phyloP scores from a whole-genome alignment of 2,329 filamentous ascomycete genomes.

The Tolypocladium guangdongense region DNA sequence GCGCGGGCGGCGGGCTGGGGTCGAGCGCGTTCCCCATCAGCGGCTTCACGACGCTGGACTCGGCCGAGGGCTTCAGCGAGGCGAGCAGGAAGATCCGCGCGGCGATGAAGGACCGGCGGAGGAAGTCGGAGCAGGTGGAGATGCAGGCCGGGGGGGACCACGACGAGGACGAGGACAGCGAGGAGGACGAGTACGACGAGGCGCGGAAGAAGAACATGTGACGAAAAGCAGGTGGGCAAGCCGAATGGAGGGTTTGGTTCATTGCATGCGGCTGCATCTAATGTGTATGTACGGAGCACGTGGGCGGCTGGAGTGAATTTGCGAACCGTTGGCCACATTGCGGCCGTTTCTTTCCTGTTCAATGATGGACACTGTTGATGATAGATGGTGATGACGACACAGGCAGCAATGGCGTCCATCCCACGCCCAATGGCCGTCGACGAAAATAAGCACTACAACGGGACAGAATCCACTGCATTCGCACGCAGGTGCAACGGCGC shows the following conservation, averaged over 20 bases:
- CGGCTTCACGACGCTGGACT: constrained; percentile 57
- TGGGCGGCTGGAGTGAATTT: too few relatives aligned
- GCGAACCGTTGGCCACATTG: too few relatives aligned
- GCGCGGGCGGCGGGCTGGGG: constrained; percentile 51
- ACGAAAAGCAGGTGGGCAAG: constrained; percentile 1
- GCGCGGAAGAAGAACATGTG: constrained; percentile 30
- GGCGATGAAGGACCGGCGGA: constrained; percentile 61
- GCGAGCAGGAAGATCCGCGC: constrained; percentile 74
- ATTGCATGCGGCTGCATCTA: background rate
- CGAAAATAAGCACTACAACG: background rate
- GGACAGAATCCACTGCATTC: background rate
- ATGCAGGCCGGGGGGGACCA: constrained; percentile 23
- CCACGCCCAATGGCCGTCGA: background rate
- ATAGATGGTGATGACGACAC: too few relatives aligned
- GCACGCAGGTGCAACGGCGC: background rate
- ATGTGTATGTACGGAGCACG: too few relatives aligned
- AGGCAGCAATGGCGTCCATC: too few relatives aligned
- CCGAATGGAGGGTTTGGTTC: background rate
- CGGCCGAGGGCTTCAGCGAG: constrained; percentile 65
- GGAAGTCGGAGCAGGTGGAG: constrained; percentile 35
- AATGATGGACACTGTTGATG: too few relatives aligned
- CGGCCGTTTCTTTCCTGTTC: too few relatives aligned
- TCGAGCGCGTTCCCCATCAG: constrained; percentile 54
- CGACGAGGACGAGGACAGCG: constrained; percentile 24
- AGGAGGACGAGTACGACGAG: constrained; percentile 30